These are phyloP conservation scores for Cytospora schulzeri DNA, from an alignment of 2,329 filamentous ascomycete species.

Conservation along the genomic window DNA sequence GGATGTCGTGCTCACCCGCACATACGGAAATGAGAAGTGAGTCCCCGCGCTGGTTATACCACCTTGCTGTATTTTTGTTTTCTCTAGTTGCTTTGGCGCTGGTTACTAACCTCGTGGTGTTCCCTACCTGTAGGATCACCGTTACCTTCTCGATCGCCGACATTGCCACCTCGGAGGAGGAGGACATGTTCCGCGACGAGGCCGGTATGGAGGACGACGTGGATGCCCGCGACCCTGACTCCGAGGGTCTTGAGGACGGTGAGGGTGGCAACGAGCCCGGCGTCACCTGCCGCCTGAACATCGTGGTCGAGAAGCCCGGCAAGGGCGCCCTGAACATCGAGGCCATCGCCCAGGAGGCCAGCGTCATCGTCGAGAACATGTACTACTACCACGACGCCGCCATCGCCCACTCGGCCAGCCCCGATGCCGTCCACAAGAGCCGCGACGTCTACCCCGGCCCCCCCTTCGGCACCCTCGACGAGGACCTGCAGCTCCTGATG, in stretches of 20 bases:
- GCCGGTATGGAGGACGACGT: constrained; percentile 57
- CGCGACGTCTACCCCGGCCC: constrained; percentile 85
- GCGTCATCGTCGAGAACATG: constrained; percentile 86
- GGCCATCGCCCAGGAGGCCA: constrained; percentile 81
- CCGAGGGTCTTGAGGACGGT: constrained; percentile 57
- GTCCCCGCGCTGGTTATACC: constrained; percentile 35
- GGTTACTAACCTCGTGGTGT: constrained; percentile 13
- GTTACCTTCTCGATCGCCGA: constrained; percentile 85
- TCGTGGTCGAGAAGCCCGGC: constrained; percentile 85
- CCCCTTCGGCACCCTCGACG: constrained; percentile 90
- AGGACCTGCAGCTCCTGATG: constrained; percentile 89
- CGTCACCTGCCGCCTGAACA: constrained; percentile 80
- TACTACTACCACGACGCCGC: constrained; percentile 81
- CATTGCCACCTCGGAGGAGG: constrained; percentile 67
- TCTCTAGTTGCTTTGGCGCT: constrained; percentile 3
- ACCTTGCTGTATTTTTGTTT: background rate
- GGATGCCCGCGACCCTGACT: constrained; percentile 57
- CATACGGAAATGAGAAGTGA: constrained; percentile 86
- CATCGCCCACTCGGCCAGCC: constrained; percentile 73
- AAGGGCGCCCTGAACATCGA: constrained; percentile 87
- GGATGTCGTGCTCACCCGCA: constrained; percentile 81
- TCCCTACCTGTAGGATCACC: constrained; percentile 48
- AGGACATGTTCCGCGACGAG: constrained; percentile 57
- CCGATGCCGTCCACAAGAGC: constrained; percentile 76
- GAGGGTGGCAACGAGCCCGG: constrained; percentile 54